Base-by-base conservation (phyloP, 2,329 filamentous ascomycete species). In the Pyrenophora seminiperda region DNA sequence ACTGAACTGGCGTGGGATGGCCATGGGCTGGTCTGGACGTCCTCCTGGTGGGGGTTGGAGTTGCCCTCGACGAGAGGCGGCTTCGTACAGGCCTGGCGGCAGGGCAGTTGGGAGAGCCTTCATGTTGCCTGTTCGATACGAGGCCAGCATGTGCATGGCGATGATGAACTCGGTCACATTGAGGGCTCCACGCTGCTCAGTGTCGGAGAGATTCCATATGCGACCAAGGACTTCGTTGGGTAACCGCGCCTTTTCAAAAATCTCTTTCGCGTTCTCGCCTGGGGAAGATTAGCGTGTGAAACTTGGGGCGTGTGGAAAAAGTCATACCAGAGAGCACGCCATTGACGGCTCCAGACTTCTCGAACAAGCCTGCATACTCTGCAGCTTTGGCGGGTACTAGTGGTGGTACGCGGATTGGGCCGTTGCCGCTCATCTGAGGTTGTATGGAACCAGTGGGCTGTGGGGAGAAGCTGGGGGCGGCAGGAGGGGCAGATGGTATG, bases 131-230 rank as follows among this genome's bases (percentile, higher is more conserved):
- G 86, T 88, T 79, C 96, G 96, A 76, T 90, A 91, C 10, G 91
- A 96, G 11, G 91, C 93, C 55, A 99, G 81, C 53, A 99, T 79
- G 73, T 99, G 94, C 94, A 99, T 99, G 37, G 94, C 94, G 67
- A 99, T 95, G 68, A 96, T 89, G 71, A 99, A 99, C 66, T 97
- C 94, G 11, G 91, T 93, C 63, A 87, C 81, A 50, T 92, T 89
- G 29, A 99, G 81, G 24, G 88, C 86, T 41, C 94, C 94, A 44
- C 92, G 86, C 75, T 96, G 91, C 74, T 97, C 92, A 0, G 91
- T 94, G 71, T 99, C 94, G 17, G 92, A 89, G 54, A 99, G 81
- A 64, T 89, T 91, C 94, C 94, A 99, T 77, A 99, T 97, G 61
- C 89, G 86, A n/a, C 92, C 92, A 24, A 99, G 81, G 9, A 89